Percentiles rank a stretch among this genome's conserved stretches.
Evolutionary conservation across 306 rosid genomes (phyloP).

Genomic region (Glycyrrhiza uralensis): DNA sequence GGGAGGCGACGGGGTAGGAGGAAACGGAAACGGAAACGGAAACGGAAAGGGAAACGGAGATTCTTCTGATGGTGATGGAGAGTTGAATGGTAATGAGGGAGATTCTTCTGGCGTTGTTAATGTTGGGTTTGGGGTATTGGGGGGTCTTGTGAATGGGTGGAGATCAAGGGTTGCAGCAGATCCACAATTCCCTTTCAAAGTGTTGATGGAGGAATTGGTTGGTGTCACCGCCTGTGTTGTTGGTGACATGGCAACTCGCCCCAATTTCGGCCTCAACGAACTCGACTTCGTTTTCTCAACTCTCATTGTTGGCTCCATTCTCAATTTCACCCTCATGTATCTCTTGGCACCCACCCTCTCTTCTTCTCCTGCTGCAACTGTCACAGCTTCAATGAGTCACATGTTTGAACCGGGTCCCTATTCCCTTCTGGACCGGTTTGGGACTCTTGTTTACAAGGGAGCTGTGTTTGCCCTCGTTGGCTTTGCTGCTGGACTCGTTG

Average conservation of each 20-base stretch:
- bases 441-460: conserved; percentile 74
- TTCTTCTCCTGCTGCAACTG: conserved; percentile 38
- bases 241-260: conserved; percentile 94
- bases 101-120: no score
- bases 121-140: conserved; percentile 51
- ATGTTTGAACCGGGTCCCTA: conserved; percentile 83
- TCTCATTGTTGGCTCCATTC: conserved; percentile 81
- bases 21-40: background rate
- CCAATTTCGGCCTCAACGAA: conserved; percentile 86
- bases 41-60: background rate
- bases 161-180: conserved; percentile 81
- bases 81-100: background rate
- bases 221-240: conserved; percentile 73
- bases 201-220: conserved; percentile 84
- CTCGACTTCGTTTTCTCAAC: conserved; percentile 94
- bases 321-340: conserved; percentile 88
- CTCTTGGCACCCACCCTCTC: conserved; percentile 68
- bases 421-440: conserved; percentile 40
- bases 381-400: no score
- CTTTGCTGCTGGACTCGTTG: conserved; percentile 63
- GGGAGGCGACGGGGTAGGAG: conserved; percentile 36
- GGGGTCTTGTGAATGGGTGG: conserved; percentile 65
- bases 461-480: conserved; percentile 65
- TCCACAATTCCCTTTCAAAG: conserved; percentile 94
- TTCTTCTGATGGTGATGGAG: background rate